These are phyloP conservation scores for Pleurotus tuoliensis DNA, from an alignment of 768 basidiomycete species.

Conservation along the genomic window DNA sequence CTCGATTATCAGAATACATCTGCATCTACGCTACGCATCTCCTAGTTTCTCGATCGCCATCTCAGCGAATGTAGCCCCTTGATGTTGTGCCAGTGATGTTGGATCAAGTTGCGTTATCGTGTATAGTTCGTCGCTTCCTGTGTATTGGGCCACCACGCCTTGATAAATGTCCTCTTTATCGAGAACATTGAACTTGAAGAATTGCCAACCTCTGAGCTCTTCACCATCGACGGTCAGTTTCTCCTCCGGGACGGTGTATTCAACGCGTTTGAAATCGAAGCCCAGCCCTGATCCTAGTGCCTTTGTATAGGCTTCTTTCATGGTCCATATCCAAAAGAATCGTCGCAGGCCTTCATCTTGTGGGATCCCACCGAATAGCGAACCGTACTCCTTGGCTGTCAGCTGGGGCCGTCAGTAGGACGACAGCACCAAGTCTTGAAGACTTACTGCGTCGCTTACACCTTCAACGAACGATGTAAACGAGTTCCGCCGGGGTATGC, in stretches of 20 bases:
- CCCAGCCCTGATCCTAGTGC: slow-evolving; percentile 80
- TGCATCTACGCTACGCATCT: slow-evolving; percentile 2
- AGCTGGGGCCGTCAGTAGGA: slow-evolving; percentile 27
- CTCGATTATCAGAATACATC: no score
- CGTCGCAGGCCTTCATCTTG: slow-evolving; percentile 48
- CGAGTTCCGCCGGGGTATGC: slow-evolving; percentile 53
- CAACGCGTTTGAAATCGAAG: slow-evolving; percentile 75
- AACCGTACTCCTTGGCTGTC: slow-evolving; percentile 36
- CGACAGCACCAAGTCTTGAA: not conserved
- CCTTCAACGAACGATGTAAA: slow-evolving; percentile 59
- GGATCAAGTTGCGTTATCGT: slow-evolving; percentile 27
- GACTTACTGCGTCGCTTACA: slow-evolving; percentile 60
- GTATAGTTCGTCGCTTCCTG: slow-evolving; percentile 37
- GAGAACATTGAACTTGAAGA: slow-evolving; percentile 54
- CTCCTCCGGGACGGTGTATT: slow-evolving; percentile 56
- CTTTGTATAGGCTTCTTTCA: slow-evolving; percentile 92
- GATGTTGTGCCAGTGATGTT: slow-evolving; percentile 40
- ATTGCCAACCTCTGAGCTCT: slow-evolving; percentile 60
- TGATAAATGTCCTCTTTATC: slow-evolving; percentile 54
- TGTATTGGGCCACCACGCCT: slow-evolving; percentile 61
- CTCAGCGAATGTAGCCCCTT: slow-evolving; percentile 46
- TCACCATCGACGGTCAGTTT: slow-evolving; percentile 57
- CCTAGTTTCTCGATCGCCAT: slow-evolving; percentile 39
- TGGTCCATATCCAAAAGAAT: slow-evolving; percentile 85
- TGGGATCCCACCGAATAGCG: slow-evolving; percentile 36